phyloP scores from a whole-genome alignment of 2,329 filamentous ascomycete species.

The Chalaropsis ovoidea region DNA sequence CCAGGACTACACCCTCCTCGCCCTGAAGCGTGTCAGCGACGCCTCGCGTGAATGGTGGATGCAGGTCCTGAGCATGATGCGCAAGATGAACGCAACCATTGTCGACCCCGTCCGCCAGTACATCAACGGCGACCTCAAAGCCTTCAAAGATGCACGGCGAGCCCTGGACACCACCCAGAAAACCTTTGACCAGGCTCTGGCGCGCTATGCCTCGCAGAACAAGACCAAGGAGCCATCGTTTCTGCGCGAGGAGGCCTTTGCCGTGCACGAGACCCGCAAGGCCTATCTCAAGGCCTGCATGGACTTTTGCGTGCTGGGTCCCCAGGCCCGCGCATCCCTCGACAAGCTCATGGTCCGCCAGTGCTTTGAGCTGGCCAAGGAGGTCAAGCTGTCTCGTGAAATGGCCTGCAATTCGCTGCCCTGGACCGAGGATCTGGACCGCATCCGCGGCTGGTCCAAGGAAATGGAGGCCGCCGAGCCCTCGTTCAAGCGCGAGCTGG shows the following conservation, averaged over 20 bases:
- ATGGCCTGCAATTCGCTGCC: conserved; percentile 53
- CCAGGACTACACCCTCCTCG: conserved; percentile 86
- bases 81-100: conserved; percentile 64
- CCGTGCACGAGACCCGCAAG: conserved; percentile 84
- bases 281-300: conserved; percentile 83
- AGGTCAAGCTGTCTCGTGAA: conserved; percentile 66
- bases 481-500: conserved; percentile 70
- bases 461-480: conserved; percentile 89
- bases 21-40: conserved; percentile 75
- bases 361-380: conserved; percentile 78
- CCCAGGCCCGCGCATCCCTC: conserved; percentile 71
- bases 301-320: conserved; percentile 83
- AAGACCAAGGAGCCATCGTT: conserved; percentile 91
- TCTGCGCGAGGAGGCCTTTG: conserved; percentile 87
- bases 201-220: conserved; percentile 71
- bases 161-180: conserved; percentile 71
- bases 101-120: conserved; percentile 76
- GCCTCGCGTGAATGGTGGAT: conserved; percentile 82
- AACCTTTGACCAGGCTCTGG: conserved; percentile 68
- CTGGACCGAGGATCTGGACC: conserved; percentile 73
- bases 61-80: conserved; percentile 61
- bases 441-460: conserved; percentile 82
- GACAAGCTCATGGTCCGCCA: conserved; percentile 79
- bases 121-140: conserved; percentile 64
- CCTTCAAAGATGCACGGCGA: conserved; percentile 75